These are phyloP conservation scores for Solanum paucissectum DNA, from an alignment of 257 asterid genomes.

Conservation along the genomic window DNA sequence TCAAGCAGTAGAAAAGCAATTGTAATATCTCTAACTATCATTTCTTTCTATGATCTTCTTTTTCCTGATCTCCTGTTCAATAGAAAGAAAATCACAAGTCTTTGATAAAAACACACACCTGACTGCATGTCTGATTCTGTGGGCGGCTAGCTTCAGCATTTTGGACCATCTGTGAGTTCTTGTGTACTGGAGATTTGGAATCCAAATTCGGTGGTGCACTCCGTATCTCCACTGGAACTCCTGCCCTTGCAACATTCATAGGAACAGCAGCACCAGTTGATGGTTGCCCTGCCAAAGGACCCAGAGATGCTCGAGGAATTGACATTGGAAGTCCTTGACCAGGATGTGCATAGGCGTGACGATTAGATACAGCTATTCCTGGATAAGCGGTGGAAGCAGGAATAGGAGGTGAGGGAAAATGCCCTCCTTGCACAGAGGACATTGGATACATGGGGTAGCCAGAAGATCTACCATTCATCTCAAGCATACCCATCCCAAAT, in stretches of 20 bases:
- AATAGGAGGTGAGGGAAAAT: conserved; percentile 35
- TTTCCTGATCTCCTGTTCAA: not conserved
- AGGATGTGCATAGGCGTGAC: conserved; percentile 43
- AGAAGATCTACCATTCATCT: conserved; percentile 53
- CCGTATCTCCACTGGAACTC: conserved; percentile 18
- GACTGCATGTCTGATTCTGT: conserved; percentile 19
- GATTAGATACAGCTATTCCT: conserved; percentile 37
- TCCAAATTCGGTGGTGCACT: conserved; percentile 23
- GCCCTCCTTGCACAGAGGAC: conserved; percentile 38
- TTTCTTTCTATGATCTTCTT: not conserved
- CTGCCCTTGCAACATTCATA: conserved; percentile 14
- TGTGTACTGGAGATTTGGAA: conserved; percentile 10
- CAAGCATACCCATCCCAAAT: conserved; percentile 64
- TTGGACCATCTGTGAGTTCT: conserved; percentile 15
- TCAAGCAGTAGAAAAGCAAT: not conserved
- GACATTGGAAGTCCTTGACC: conserved; percentile 43
- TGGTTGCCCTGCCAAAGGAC: conserved; percentile 30
- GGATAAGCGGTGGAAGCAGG: conserved; percentile 34
- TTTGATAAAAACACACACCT: conserved; percentile 34
- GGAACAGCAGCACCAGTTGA: conserved; percentile 25
- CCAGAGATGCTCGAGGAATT: conserved; percentile 30
- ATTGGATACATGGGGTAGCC: conserved; percentile 47
- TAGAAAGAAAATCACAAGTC: not conserved
- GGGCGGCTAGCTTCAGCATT: conserved; percentile 33
- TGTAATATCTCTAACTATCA: not conserved